Conservation (phyloP, 768 basidiomycete genomes). For the Lactarius tabidus region DNA sequence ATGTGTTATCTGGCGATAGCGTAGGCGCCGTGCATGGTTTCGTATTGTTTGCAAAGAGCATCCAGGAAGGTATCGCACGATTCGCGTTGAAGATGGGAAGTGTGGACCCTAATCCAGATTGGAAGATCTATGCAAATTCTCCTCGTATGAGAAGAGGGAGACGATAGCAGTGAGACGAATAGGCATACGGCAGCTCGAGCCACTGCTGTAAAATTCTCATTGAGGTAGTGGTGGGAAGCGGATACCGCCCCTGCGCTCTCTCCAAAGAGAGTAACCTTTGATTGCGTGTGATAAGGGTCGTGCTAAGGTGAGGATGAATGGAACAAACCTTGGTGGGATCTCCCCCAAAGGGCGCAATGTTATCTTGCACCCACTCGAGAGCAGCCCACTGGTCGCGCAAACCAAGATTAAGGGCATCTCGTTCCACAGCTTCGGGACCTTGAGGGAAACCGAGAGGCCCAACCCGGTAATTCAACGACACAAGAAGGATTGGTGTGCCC, state of each 20-base stretch:
- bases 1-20: slow-evolving; percentile 31
- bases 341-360: slow-evolving; percentile 34
- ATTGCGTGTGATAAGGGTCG: not conserved
- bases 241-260: slow-evolving; percentile 40
- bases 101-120: slow-evolving; percentile 39
- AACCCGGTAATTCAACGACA: slow-evolving; percentile 49
- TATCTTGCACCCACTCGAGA: slow-evolving; percentile 31
- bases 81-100: slow-evolving; percentile 32
- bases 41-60: slow-evolving; percentile 38
- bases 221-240: slow-evolving; percentile 32
- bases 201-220: slow-evolving; percentile 28
- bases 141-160: not conserved
- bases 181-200: slow-evolving; percentile 28
- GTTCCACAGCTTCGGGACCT: slow-evolving; percentile 39
- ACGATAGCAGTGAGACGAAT: not conserved
- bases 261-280: slow-evolving; percentile 38
- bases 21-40: slow-evolving; percentile 33
- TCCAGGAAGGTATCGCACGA: slow-evolving; percentile 36
- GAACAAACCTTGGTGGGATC: slow-evolving; percentile 27
- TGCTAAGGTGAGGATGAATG: not conserved
- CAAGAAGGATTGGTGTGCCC: slow-evolving; percentile 39
- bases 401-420: slow-evolving; percentile 42
- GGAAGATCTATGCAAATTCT: slow-evolving; percentile 37
- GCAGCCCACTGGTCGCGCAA: slow-evolving; percentile 42
- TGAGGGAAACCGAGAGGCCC: slow-evolving; percentile 47